A percentile compares a stretch with the other conserved stretches of the same genome.
Evolutionary conservation across 257 asterid species (phyloP).

Genomic region (Echites panduratus): DNA sequence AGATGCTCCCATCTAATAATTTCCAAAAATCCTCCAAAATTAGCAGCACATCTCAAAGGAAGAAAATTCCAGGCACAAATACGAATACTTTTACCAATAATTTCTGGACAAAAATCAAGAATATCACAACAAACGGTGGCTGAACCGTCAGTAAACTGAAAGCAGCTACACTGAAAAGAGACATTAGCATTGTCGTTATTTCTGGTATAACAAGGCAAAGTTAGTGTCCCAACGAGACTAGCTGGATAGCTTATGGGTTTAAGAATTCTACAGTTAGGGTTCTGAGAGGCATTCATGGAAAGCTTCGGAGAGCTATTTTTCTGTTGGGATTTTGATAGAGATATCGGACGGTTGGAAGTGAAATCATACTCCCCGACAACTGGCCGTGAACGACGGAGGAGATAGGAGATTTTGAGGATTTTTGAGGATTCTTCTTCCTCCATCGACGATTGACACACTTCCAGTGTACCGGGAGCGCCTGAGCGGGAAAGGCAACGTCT

Average conservation of each 20-base stretch:
- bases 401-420: constrained; percentile 38
- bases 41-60: constrained; percentile 32
- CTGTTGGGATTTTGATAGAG: constrained; percentile 11
- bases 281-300: constrained; percentile 18
- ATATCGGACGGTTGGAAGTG: constrained; percentile 21
- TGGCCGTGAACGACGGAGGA: constrained; percentile 42
- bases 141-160: constrained; percentile 55
- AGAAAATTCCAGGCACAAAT: constrained; percentile 71
- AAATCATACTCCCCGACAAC: constrained; percentile 50
- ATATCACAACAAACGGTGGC: constrained; percentile 65
- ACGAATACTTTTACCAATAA: constrained; percentile 40
- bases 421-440: constrained; percentile 34
- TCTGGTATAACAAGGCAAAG: constrained; percentile 37
- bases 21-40: constrained; percentile 60
- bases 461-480: background rate
- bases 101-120: constrained; percentile 42
- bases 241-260: constrained; percentile 44
- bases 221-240: constrained; percentile 48
- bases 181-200: background rate
- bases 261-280: constrained; percentile 35
- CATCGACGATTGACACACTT: constrained; percentile 19
- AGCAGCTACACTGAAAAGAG: constrained; percentile 38
- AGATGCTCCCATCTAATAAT: constrained; percentile 59
- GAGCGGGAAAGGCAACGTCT: constrained; percentile 12
- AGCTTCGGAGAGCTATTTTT: constrained; percentile 14